These are phyloP conservation scores for Cordyceps fumosorosea DNA, from an alignment of 2,329 filamentous ascomycete species.

Conservation along the genomic window DNA sequence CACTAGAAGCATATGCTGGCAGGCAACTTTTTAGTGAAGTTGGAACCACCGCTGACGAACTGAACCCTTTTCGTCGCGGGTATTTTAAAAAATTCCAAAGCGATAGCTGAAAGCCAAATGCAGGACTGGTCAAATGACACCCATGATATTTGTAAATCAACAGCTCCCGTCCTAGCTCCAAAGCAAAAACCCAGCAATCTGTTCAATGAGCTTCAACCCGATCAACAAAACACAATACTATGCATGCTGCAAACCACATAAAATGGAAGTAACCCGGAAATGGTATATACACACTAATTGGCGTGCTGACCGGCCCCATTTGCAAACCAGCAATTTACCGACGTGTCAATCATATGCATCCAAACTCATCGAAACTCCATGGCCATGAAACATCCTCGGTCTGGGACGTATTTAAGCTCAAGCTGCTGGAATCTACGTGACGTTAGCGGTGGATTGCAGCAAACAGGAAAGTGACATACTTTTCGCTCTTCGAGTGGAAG, in stretches of 20 bases:
- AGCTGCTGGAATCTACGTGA: conserved; percentile 78
- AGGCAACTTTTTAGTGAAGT: conserved; percentile 24
- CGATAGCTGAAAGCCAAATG: conserved; percentile 21
- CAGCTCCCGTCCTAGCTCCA: background rate
- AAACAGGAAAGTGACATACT: conserved; percentile 51
- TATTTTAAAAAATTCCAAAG: conserved; percentile 51
- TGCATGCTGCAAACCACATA: conserved; percentile 3
- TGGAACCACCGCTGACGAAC: conserved; percentile 49
- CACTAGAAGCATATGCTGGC: conserved; percentile 31
- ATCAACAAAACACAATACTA: conserved; percentile 1
- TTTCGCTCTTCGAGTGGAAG: conserved; percentile 96
- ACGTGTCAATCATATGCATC: background rate
- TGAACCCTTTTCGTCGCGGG: conserved; percentile 53
- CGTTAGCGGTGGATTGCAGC: background rate
- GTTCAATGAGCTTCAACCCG: background rate
- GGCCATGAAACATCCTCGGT: conserved; percentile 74
- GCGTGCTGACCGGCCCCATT: background rate
- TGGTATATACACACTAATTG: background rate
- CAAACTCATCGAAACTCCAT: conserved; percentile 63
- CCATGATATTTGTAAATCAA: conserved; percentile 8
- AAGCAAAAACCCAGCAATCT: conserved; percentile 8
- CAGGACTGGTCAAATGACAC: background rate
- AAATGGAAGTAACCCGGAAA: background rate
- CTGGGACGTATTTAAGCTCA: conserved; percentile 80
- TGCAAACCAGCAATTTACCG: background rate